Base-by-base conservation (phyloP, 2,329 filamentous ascomycete genomes). In the Ophiocordyceps unilateralis region DNA sequence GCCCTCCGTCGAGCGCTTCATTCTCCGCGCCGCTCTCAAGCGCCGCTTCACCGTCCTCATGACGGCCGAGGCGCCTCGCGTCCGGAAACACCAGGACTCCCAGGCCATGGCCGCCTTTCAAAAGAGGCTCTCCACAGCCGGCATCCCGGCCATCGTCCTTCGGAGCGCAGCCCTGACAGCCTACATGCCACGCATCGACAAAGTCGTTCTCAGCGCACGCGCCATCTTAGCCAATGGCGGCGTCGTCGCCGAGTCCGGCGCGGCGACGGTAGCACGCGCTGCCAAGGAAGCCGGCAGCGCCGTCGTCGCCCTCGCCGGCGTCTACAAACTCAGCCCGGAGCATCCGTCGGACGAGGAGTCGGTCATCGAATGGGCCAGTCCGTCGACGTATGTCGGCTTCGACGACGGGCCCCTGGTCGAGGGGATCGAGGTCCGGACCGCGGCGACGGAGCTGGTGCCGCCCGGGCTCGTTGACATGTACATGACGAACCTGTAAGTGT, bases 101-200 rank as follows among this genome's bases (percentile, higher is more conserved):
- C 32, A 17, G 17, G 10, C n/a, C n/a, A 36, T 19, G 44, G 63
- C 67, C 9, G 63, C 71, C 40, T 74, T 95, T 61, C 75, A 78
- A 40, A 93, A 91, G 61, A 79, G 86, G 40, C 70, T 96, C 46
- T 78, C 75, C 5, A 74, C 79, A 1, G 76, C 80, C 30, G 88
- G 88, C 22, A 83, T 93, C 44, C 81, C 77, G 1, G 82, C 93
- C 37, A 83, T 95, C 51, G 74, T 84, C 46, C 79, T 96, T 44
- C 78, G 85, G 38, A 88, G 93, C 60, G 81, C 79, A 8, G 83
- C 86, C 10, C 74, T 93, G 43, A 93, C 88, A 65, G 87, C 88
- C 1, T 83, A 96, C 54, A 96, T 98, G 84, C 83, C 88, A 9
- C 78, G 83, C 46, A 85, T 95, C 52, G 93, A 89, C 69, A 95